Percentiles rank a stretch among this genome's conserved stretches.
Evolutionary conservation across 106 monocot species (phyloP).

Genomic region (Platanthera guangdongensis): DNA sequence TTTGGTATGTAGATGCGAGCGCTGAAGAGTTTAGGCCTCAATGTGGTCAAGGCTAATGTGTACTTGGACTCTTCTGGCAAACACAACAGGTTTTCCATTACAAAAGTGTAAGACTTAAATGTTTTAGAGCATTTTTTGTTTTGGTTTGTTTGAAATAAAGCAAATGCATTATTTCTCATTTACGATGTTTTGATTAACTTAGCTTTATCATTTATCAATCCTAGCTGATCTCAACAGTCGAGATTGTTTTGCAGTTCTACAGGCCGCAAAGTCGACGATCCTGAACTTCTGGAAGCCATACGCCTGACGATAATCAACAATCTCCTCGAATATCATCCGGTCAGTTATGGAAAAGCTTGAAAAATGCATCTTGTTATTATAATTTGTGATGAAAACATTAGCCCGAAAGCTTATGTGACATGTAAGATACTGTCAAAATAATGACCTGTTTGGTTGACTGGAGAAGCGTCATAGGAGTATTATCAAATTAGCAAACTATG

Average conservation of each 20-base stretch:
- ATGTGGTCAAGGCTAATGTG: slow-evolving; percentile 92
- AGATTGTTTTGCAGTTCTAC: slow-evolving; percentile 47
- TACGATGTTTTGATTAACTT: not conserved
- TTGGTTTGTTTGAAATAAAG: not conserved
- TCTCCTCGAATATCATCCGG: slow-evolving; percentile 85
- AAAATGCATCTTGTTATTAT: not conserved
- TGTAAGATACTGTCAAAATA: not conserved
- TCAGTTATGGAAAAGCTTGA: slow-evolving; percentile 13
- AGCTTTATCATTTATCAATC: not conserved
- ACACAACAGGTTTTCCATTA: slow-evolving; percentile 88
- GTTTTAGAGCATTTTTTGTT: not conserved
- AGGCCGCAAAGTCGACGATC: slow-evolving; percentile 84
- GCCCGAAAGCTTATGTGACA: not conserved
- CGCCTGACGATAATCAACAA: slow-evolving; percentile 94
- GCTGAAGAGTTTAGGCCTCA: slow-evolving; percentile 77
- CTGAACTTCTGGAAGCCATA: slow-evolving; percentile 88
- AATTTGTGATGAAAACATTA: not conserved
- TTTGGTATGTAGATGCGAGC: slow-evolving; percentile 58
- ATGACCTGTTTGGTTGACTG: too few relatives aligned
- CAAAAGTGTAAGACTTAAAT: slow-evolving; percentile 56
- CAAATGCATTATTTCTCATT: not conserved
- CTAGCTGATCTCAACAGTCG: not conserved
- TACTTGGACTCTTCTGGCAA: slow-evolving; percentile 88
- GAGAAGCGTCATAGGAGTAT: too few relatives aligned
- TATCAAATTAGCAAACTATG: too few relatives aligned